phyloP scores from a whole-genome alignment of 2,329 filamentous ascomycete genomes.

The Curvularia hawaiiensis region DNA sequence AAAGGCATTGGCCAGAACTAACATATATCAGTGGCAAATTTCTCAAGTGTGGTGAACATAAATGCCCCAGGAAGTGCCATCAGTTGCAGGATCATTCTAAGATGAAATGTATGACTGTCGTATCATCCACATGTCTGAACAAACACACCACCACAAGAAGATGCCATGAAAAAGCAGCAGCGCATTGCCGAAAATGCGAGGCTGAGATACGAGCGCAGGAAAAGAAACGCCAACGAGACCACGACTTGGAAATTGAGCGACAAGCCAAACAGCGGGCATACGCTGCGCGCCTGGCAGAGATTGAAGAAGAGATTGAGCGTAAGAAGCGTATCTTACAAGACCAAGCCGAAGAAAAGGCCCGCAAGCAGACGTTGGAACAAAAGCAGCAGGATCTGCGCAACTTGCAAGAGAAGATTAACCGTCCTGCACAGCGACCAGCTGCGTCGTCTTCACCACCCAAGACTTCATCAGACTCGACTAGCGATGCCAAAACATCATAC shows the following conservation, averaged over 20 bases:
- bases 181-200: constrained; percentile 58
- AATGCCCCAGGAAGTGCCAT: constrained; percentile 67
- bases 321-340: constrained; percentile 53
- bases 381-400: constrained; percentile 54
- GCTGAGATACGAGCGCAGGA: constrained; percentile 55
- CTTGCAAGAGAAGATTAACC: constrained; percentile 35
- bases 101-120: constrained; percentile 52
- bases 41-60: constrained; percentile 64
- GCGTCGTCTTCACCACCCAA: constrained; percentile 3
- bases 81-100: constrained; percentile 63
- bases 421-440: constrained; percentile 2
- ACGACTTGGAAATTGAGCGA: constrained; percentile 58
- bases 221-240: constrained; percentile 53
- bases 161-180: constrained; percentile 52
- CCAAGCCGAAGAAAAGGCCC: constrained; percentile 52
- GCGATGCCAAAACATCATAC: background rate
- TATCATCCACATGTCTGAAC: constrained; percentile 57
- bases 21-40: constrained; percentile 50
- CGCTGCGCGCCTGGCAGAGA: constrained; percentile 50
- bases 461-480: background rate
- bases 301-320: constrained; percentile 62
- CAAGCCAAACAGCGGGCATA: constrained; percentile 54
- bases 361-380: constrained; percentile 53
- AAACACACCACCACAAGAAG: constrained; percentile 56
- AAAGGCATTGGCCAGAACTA: constrained; percentile 10